phyloP scores from a whole-genome alignment of 306 rosid genomes.

The Astragalus membranaceus region DNA sequence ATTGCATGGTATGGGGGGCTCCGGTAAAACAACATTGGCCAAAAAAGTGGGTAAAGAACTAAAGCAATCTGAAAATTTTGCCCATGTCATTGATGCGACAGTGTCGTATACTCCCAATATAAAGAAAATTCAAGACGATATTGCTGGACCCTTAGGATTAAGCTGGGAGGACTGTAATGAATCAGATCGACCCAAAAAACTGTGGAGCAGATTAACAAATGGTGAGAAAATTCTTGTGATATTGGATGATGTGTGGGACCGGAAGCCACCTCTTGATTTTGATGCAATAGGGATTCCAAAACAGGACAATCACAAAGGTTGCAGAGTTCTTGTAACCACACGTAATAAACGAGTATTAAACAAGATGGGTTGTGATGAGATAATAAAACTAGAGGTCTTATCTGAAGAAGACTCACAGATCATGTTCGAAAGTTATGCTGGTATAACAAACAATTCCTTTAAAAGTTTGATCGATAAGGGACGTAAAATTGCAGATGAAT shows the following conservation, averaged over 20 bases:
- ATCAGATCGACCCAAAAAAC: background rate
- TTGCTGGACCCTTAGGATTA: background rate
- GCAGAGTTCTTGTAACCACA: slow-evolving; percentile 13
- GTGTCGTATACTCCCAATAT: background rate
- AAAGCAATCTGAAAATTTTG: background rate
- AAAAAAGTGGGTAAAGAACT: background rate
- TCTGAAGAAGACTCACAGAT: background rate
- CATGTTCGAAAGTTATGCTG: background rate
- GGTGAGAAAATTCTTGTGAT: slow-evolving; percentile 9
- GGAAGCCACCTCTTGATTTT: background rate
- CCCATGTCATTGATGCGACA: background rate
- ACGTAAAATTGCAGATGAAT: background rate
- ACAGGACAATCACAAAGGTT: background rate
- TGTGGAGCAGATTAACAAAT: background rate
- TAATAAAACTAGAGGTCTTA: background rate
- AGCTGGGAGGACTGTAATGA: fast-evolving
- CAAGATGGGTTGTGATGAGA: background rate
- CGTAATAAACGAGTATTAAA: background rate
- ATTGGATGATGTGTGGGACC: slow-evolving; percentile 20
- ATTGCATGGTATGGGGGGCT: slow-evolving; percentile 16
- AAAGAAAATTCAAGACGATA: background rate
- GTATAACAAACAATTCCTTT: background rate
- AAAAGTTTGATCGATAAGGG: background rate
- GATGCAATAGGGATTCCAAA: background rate
- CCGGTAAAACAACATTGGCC: slow-evolving; percentile 10